phyloP scores from a whole-genome alignment of 345 rosid species.

The Luvunga scandens region DNA sequence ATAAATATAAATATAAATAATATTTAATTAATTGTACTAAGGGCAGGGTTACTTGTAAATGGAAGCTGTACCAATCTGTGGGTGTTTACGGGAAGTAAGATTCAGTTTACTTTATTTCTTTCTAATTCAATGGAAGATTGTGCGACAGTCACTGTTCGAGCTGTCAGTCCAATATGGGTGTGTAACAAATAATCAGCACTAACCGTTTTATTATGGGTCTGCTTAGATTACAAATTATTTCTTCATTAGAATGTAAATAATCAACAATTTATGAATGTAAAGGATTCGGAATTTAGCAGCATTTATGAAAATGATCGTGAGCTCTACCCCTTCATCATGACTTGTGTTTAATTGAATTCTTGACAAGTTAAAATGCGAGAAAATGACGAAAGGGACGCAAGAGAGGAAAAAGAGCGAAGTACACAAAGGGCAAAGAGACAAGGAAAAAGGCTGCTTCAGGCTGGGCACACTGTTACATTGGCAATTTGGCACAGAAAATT shows the following conservation, averaged over 20 bases:
- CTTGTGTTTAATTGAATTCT: too few species aligned
- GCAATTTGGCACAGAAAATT: background rate
- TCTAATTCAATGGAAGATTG: background rate
- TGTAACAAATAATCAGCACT: too few species aligned
- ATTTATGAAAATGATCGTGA: too few species aligned
- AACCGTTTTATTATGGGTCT: background rate
- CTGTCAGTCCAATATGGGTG: background rate
- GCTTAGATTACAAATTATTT: background rate
- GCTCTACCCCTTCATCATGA: too few species aligned
- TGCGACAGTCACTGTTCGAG: background rate
- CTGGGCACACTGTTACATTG: slow-evolving; percentile 10
- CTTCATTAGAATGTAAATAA: too few species aligned
- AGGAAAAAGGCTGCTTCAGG: slow-evolving; percentile 19
- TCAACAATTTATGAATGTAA: too few species aligned
- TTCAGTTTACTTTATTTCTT: background rate
- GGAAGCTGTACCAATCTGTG: background rate
- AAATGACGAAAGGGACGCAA: slow-evolving; percentile 6
- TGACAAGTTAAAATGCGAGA: background rate
- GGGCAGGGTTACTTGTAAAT: background rate
- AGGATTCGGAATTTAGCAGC: too few species aligned
- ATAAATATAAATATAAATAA: too few species aligned
- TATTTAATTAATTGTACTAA: background rate
- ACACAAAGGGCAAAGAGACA: slow-evolving; percentile 15
- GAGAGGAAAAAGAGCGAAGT: slow-evolving; percentile 8
- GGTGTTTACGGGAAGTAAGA: background rate